These are phyloP conservation scores for Scytalidium lignicola DNA, from an alignment of 2,329 filamentous ascomycete species.

Conservation along the genomic window DNA sequence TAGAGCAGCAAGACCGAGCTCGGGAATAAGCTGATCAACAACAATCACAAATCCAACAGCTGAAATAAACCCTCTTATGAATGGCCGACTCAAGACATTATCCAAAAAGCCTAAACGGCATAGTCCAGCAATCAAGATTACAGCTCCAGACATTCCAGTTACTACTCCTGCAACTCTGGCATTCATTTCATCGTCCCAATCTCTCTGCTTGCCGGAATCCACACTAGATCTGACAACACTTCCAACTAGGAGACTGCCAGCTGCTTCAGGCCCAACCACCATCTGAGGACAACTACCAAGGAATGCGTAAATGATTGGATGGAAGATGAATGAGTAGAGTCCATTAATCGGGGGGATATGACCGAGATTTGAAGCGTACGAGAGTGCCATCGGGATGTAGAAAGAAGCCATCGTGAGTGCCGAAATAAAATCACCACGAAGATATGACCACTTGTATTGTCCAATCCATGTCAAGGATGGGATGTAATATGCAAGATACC, in stretches of 20 bases:
- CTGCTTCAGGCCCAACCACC: conserved; percentile 91
- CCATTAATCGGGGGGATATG: conserved; percentile 93
- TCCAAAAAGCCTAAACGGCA: conserved; percentile 88
- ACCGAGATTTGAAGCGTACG: conserved; percentile 84
- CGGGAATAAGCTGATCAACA: conserved; percentile 88
- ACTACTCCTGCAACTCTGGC: conserved; percentile 84
- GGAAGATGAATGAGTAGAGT: conserved; percentile 89
- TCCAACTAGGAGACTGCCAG: conserved; percentile 84
- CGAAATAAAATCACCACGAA: conserved; percentile 81
- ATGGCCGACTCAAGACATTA: conserved; percentile 87
- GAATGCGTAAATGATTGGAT: conserved; percentile 84
- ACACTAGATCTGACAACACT: conserved; percentile 77
- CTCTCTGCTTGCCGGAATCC: conserved; percentile 57
- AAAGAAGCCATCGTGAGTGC: conserved; percentile 97
- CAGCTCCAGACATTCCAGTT: conserved; percentile 79
- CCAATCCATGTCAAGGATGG: conserved; percentile 86
- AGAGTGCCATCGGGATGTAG: conserved; percentile 96
- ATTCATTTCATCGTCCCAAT: conserved; percentile 62
- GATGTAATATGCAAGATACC: conserved; percentile 90
- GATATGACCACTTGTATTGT: conserved; percentile 77
- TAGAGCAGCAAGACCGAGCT: conserved; percentile 68
- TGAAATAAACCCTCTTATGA: conserved; percentile 91
- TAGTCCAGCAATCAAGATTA: conserved; percentile 82
- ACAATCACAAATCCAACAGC: conserved; percentile 96
- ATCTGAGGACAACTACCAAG: conserved; percentile 89